Evolutionary conservation across 306 rosid genomes (phyloP).

Genomic region (Biancaea sappan): DNA sequence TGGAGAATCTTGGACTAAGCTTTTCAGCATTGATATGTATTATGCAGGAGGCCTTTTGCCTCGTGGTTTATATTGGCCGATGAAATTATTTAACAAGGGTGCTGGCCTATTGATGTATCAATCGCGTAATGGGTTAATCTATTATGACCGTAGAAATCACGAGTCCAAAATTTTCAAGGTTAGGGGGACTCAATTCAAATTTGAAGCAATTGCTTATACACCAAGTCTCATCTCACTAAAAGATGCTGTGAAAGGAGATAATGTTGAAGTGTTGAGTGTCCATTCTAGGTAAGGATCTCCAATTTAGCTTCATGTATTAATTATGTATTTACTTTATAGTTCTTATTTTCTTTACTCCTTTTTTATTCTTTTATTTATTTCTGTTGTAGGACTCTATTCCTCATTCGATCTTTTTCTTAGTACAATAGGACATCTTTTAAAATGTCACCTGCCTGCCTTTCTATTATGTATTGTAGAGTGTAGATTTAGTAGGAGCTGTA

Average conservation of each 20-base stretch:
- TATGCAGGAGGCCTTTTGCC: background rate
- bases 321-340: no score
- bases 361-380: no score
- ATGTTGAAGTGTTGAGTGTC: background rate
- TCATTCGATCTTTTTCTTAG: no score
- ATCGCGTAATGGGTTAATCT: background rate
- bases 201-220: background rate
- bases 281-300: no score
- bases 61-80: background rate
- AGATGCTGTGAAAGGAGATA: background rate
- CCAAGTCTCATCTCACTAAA: background rate
- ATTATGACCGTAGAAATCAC: background rate
- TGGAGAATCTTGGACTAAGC: conserved; percentile 2
- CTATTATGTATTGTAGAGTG: no score
- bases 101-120: background rate
- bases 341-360: no score
- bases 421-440: no score
- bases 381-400: no score
- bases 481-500: background rate
- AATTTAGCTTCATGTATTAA: no score
- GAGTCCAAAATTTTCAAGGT: background rate
- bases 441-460: no score
- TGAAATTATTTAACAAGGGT: background rate
- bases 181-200: background rate
- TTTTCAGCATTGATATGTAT: background rate